Evolutionary conservation across 768 basidiomycete genomes (phyloP), one percentile per base, ranked within the genome.

Genomic region (Kockovaella imperatae): DNA sequence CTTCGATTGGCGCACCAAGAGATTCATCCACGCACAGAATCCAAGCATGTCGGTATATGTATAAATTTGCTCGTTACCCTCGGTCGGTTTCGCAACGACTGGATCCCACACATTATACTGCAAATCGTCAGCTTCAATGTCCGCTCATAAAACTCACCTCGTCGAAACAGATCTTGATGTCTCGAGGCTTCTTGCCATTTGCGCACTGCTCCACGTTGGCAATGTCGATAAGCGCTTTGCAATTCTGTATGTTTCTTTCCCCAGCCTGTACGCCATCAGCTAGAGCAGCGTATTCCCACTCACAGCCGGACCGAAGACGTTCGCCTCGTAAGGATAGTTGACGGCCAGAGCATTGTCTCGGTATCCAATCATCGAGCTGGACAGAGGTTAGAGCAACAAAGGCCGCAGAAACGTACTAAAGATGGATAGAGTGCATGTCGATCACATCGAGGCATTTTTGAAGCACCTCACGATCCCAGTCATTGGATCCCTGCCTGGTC

Each of bases 1-100:
- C 55, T 79, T 77, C 1, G 78, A 77, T 40, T 81, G 77, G 11
- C 79, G 73, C 6, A 81, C 74, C 53, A 81, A 78, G 4, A 79
- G 75, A 57, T 80, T 79, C 39, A 81, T 64, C 78, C 79, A 81
- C 5, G 77, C 70, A 3, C 76, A 77, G 38, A 81, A 77, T 20
- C 78, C 79, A 4, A 78, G 66, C 15, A 76, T 75, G 59, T 78
- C 78, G 13, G 75, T 76, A 15, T 76, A 66, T 50, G 77, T 76
- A 49, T 78, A 79, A 45, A 73, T 73, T 56, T 78, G 77, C 54
- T 79, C 77, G 0, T 77, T 74, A 3, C 77, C 77, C 36, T 72
- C 73, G 43, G 75, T 73, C 8, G 76, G 77, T 21, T 75, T 75
- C 0, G 76, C 77, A 73, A 58, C 55, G 31, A 45, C 40, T 36